A percentile compares a stretch with the other conserved stretches of the same genome.
Conservation (phyloP, 176 grass and related monocot genomes). For the Tillandsia leiboldiana region DNA sequence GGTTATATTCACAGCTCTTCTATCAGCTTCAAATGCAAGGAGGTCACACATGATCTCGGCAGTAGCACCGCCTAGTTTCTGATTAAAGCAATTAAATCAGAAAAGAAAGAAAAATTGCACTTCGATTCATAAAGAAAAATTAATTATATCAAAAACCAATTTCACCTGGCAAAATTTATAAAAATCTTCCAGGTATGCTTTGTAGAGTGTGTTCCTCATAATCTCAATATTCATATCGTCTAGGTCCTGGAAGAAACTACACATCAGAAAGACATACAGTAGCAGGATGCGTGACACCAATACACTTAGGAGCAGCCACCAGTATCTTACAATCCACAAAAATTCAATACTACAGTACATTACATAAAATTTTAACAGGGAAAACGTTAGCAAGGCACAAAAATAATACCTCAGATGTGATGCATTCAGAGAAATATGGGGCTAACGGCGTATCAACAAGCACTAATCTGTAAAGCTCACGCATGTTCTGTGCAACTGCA, state of each 20-base stretch:
- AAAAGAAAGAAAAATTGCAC: not conserved
- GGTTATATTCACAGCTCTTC: slow-evolving; percentile 97
- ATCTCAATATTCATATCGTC: slow-evolving; percentile 99
- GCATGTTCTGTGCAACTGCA: slow-evolving; percentile 99
- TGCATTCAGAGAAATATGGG: slow-evolving; percentile 97
- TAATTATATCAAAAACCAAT: slow-evolving; percentile 4
- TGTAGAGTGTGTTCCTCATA: slow-evolving; percentile 99
- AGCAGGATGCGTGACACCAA: slow-evolving; percentile 2
- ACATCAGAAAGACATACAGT: not conserved
- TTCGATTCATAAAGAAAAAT: not conserved
- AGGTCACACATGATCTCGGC: slow-evolving; percentile 96
- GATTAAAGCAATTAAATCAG: slow-evolving; percentile 19
- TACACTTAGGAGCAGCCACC: not conserved
- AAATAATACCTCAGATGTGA: slow-evolving; percentile 83
- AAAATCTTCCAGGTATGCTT: slow-evolving; percentile 99
- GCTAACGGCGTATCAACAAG: slow-evolving; percentile 93
- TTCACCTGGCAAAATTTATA: slow-evolving; percentile 87
- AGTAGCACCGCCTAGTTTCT: slow-evolving; percentile 98
- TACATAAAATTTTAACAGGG: not conserved
- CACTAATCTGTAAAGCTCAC: slow-evolving; percentile 98
- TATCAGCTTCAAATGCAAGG: slow-evolving; percentile 94
- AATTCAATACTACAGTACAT: not conserved
- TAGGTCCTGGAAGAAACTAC: slow-evolving; percentile 62
- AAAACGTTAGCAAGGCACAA: slow-evolving; percentile 4
- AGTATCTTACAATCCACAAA: not conserved